A percentile compares a stretch with the other conserved stretches of the same genome.
Evolutionary conservation across 1,139 yeast species (phyloP).

Genomic region (Protomyces inundatus): DNA sequence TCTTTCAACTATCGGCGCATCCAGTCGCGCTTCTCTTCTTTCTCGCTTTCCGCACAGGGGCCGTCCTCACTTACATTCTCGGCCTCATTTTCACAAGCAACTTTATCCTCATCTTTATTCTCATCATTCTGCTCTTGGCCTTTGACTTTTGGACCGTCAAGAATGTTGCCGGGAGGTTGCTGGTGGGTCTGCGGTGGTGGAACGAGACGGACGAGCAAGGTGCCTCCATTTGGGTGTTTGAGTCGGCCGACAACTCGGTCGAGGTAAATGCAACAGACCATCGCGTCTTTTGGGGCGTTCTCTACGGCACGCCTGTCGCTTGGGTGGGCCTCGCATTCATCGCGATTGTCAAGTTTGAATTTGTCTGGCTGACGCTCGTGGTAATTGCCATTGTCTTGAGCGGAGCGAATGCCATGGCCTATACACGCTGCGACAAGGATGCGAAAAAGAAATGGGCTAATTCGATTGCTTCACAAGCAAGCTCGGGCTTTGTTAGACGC

Average conservation of each 20-base stretch:
- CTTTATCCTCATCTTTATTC: constrained; percentile 71
- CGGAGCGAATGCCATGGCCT: constrained; percentile 28
- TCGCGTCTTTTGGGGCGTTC: constrained; percentile 74
- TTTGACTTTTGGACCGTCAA: constrained; percentile 94
- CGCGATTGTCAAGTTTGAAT: constrained; percentile 70
- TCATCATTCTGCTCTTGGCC: constrained; percentile 66
- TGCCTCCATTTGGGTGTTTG: constrained; percentile 82
- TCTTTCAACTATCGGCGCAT: constrained; percentile 54
- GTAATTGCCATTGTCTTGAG: constrained; percentile 27
- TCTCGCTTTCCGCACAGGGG: constrained; percentile 56
- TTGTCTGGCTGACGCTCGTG: constrained; percentile 55
- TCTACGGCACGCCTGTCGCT: constrained; percentile 66
- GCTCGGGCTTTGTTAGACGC: constrained; percentile 15
- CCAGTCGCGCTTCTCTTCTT: constrained; percentile 68
- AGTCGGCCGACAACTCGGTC: constrained; percentile 74
- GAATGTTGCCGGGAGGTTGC: constrained; percentile 78
- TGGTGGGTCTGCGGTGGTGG: constrained; percentile 85
- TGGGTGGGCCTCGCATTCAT: constrained; percentile 72
- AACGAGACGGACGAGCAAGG: constrained; percentile 54
- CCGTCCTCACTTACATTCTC: constrained; percentile 61
- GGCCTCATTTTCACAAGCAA: constrained; percentile 62
- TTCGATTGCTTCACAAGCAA: constrained; percentile 12
- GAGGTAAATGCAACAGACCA: constrained; percentile 89
- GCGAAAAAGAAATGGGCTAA: constrained; percentile 27
- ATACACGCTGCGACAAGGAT: constrained; percentile 29